phyloP scores from a whole-genome alignment of 2,329 filamentous ascomycete species.

The Aaosphaeria arxii region DNA sequence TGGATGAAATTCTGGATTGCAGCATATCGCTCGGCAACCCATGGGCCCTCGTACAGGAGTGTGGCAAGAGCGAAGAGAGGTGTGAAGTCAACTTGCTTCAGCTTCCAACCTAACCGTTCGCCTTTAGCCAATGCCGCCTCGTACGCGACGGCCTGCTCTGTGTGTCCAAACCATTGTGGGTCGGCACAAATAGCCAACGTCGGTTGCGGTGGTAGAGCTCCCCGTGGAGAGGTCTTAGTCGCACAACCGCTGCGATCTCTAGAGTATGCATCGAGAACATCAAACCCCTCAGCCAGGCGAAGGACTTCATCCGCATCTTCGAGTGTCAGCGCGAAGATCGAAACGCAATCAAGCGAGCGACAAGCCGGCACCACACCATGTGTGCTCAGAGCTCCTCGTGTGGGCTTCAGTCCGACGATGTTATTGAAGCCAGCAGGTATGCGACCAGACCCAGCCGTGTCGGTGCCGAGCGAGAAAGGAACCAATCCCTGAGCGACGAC shows the following conservation, averaged over 20 bases:
- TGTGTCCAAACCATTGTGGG: constrained; percentile 17
- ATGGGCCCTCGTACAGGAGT: constrained; percentile 56
- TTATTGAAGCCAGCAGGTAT: constrained; percentile 55
- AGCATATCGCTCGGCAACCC: constrained; percentile 56
- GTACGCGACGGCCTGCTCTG: constrained; percentile 21
- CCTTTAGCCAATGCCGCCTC: constrained; percentile 24
- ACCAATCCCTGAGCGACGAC: constrained; percentile 53
- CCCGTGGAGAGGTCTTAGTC: constrained; percentile 46
- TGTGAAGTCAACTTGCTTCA: constrained; percentile 30
- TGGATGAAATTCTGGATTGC: constrained; percentile 27
- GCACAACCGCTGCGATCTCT: constrained; percentile 41
- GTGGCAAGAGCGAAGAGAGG: constrained; percentile 52
- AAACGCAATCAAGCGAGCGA: constrained; percentile 56
- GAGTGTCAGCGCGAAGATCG: constrained; percentile 51
- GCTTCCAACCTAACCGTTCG: constrained; percentile 24
- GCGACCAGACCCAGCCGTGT: constrained; percentile 54
- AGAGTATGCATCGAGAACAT: constrained; percentile 52
- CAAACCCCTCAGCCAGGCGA: constrained; percentile 46
- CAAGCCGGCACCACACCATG: constrained; percentile 55
- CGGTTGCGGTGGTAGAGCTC: constrained; percentile 42
- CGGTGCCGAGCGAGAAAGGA: constrained; percentile 56
- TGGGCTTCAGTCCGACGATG: constrained; percentile 52
- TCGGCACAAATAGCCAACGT: constrained; percentile 44
- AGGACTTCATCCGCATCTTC: constrained; percentile 50
- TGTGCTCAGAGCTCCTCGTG: constrained; percentile 51